These are phyloP conservation scores for Boletellus deceptivus DNA, from an alignment of 1,284 basidiomycete species.

Conservation along the genomic window DNA sequence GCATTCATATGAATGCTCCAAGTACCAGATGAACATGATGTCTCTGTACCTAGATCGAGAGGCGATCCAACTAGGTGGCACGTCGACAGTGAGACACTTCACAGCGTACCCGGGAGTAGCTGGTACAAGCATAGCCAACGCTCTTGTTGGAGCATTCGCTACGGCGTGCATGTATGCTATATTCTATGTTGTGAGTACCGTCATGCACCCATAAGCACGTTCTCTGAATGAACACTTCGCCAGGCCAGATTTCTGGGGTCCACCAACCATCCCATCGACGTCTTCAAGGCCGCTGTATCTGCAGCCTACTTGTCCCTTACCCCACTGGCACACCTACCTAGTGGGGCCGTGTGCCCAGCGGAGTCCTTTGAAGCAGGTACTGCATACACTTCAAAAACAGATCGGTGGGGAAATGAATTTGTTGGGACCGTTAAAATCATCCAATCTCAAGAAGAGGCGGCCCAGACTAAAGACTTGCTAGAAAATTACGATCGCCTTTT, in stretches of 20 bases:
- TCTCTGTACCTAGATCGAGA: conserved; percentile 55
- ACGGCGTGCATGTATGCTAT: conserved; percentile 53
- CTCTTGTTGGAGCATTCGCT: conserved; percentile 49
- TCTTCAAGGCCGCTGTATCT: conserved; percentile 64
- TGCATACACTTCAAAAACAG: conserved; percentile 55
- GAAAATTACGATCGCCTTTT: conserved; percentile 53
- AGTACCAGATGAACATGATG: conserved; percentile 81
- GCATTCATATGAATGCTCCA: conserved; percentile 71
- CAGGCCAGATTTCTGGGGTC: conserved; percentile 71
- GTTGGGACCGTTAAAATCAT: conserved; percentile 50
- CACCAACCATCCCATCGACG: conserved; percentile 54
- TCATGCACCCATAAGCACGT: background rate
- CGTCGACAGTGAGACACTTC: conserved; percentile 54
- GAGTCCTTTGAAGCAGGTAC: conserved; percentile 23
- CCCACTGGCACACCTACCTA: conserved; percentile 36
- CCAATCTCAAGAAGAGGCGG: conserved; percentile 46
- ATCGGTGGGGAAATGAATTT: conserved; percentile 52
- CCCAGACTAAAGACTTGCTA: conserved; percentile 46
- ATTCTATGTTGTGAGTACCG: conserved; percentile 68
- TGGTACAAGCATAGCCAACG: conserved; percentile 60
- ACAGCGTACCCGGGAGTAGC: conserved; percentile 75
- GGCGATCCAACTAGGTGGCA: conserved; percentile 29
- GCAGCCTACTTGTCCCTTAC: conserved; percentile 56
- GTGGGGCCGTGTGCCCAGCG: conserved; percentile 12
- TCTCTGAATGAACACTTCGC: background rate